Percentiles rank a stretch among this genome's conserved stretches.
These are phyloP conservation scores for Chimonanthus salicifolius DNA, from an alignment of 164 flowering plant genomes.

Conservation along the genomic window DNA sequence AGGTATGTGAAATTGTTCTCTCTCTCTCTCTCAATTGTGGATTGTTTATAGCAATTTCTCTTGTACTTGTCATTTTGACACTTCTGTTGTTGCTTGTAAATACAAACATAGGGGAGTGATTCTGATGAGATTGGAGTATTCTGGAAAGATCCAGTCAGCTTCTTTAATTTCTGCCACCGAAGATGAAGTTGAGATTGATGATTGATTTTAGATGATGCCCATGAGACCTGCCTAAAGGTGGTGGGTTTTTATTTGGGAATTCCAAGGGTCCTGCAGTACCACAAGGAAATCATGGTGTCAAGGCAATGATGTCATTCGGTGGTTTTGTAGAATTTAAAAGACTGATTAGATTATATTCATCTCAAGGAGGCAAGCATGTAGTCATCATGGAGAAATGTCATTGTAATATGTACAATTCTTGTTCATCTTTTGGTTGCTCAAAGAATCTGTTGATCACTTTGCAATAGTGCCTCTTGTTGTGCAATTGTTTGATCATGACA, in stretches of 20 bases:
- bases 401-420: too few species aligned
- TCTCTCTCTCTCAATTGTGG: background rate
- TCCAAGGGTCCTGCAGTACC: too few species aligned
- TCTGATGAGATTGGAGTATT: conserved; percentile 82
- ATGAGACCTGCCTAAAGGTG: background rate
- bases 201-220: background rate
- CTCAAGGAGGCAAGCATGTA: too few species aligned
- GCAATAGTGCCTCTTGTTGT: too few species aligned
- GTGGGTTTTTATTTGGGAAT: background rate
- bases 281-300: too few species aligned
- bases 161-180: conserved; percentile 70
- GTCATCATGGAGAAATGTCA: too few species aligned
- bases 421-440: too few species aligned
- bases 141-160: conserved; percentile 88
- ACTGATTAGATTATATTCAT: too few species aligned
- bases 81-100: background rate
- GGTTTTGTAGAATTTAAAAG: too few species aligned
- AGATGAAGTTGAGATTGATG: conserved; percentile 35
- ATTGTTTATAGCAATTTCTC: background rate
- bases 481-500: too few species aligned
- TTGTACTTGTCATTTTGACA: background rate
- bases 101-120: conserved; percentile 71
- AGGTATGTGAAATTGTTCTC: conserved; percentile 37
- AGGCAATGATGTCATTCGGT: too few species aligned
- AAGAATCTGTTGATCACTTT: too few species aligned